phyloP scores from a whole-genome alignment of 176 grass and related monocot genomes.

The Pontederia paniculata region DNA sequence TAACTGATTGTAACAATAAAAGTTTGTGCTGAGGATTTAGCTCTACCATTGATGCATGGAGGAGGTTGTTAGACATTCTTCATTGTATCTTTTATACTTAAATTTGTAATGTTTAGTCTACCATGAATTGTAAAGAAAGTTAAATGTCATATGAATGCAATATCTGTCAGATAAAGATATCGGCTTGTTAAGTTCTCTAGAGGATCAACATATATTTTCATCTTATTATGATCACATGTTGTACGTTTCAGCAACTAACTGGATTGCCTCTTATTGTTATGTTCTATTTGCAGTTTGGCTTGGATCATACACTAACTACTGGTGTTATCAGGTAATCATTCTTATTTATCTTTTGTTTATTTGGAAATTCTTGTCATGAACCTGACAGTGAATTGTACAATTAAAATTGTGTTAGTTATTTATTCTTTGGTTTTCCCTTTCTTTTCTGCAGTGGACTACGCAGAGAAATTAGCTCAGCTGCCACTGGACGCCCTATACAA shows the following conservation, averaged over 20 bases:
- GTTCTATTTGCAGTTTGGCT: constrained; percentile 78
- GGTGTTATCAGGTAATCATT: constrained; percentile 86
- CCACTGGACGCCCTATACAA: constrained; percentile 98
- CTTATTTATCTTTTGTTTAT: constrained; percentile 11
- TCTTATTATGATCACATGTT: neutral
- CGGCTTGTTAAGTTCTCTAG: too few species aligned
- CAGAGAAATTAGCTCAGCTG: constrained; percentile 98
- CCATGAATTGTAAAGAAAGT: too few species aligned
- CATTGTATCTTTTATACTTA: too few species aligned
- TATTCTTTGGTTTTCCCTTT: constrained; percentile 1
- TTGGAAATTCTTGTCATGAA: neutral
- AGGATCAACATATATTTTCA: neutral
- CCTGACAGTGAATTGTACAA: neutral
- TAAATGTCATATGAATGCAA: too few species aligned
- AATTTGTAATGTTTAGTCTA: too few species aligned
- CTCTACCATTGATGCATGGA: too few species aligned
- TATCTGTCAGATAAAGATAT: too few species aligned
- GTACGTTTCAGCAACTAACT: neutral
- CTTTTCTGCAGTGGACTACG: constrained; percentile 51
- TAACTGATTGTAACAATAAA: neutral
- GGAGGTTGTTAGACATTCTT: too few species aligned
- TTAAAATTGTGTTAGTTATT: neutral
- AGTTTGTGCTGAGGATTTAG: too few species aligned
- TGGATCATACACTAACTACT: constrained; percentile 98
- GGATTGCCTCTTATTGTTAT: neutral